Conservation (phyloP, 2,329 filamentous ascomycete genomes). For the Ophiostoma sp. region DNA sequence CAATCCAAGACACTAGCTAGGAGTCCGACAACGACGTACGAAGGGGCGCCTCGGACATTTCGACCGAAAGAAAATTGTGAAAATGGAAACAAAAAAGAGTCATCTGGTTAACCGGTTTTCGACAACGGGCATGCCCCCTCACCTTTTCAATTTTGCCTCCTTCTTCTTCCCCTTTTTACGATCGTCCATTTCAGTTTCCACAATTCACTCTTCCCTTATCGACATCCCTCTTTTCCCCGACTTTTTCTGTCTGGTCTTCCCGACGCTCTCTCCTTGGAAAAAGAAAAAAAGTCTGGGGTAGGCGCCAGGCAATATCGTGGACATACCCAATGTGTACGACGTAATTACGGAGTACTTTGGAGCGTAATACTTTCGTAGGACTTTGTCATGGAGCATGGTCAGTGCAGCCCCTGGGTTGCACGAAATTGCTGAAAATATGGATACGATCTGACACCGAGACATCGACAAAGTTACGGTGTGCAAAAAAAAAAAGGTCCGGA, state of each 20-base stretch:
- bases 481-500: not conserved
- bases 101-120: not conserved
- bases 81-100: not conserved
- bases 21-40: not conserved
- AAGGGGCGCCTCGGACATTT: not conserved
- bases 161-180: not conserved
- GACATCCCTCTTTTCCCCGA: not conserved
- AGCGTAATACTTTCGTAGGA: not conserved
- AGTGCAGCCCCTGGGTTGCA: not conserved
- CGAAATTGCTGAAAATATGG: not conserved
- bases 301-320: not conserved
- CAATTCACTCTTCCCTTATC: not conserved
- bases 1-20: not conserved
- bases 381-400: not conserved
- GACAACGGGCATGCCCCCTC: not conserved
- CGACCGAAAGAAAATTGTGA: not conserved
- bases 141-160: not conserved
- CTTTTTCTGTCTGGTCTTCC: conserved; percentile 5
- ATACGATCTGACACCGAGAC: not conserved
- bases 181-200: not conserved
- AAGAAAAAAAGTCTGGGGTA: conserved; percentile 11
- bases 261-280: not conserved
- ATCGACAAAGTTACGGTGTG: not conserved
- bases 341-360: not conserved
- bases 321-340: not conserved